Evolutionary conservation across 2,329 filamentous ascomycete species (phyloP).

Genomic region (Xylaria sp.): DNA sequence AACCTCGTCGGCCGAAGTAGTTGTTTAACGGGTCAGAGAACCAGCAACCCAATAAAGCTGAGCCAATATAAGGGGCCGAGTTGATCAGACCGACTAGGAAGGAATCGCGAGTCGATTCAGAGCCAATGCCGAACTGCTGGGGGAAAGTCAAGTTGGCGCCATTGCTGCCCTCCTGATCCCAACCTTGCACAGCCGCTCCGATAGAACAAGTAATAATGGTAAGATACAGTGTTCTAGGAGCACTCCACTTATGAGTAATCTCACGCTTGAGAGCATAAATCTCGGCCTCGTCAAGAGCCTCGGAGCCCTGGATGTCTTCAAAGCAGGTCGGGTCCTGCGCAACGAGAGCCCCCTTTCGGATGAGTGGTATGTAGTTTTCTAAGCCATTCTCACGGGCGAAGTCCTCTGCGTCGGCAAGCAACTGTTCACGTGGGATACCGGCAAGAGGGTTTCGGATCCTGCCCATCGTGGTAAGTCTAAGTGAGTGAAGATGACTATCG

Average conservation of each 20-base stretch:
- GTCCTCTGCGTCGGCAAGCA: conserved; percentile 64
- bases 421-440: conserved; percentile 60
- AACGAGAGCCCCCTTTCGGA: conserved; percentile 77
- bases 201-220: conserved; percentile 75
- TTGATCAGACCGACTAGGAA: conserved; percentile 68
- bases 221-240: conserved; percentile 70
- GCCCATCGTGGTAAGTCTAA: conserved; percentile 3
- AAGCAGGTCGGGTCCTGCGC: conserved; percentile 74
- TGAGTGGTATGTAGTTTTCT: conserved; percentile 63
- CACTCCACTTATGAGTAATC: conserved; percentile 73
- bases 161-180: conserved; percentile 73
- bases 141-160: conserved; percentile 72
- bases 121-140: conserved; percentile 61
- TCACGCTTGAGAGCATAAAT: conserved; percentile 70
- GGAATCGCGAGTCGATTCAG: conserved; percentile 34
- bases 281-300: conserved; percentile 69
- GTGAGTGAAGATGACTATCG: background rate
- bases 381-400: conserved; percentile 70
- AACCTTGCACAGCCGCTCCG: conserved; percentile 74
- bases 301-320: conserved; percentile 66
- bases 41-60: conserved; percentile 65
- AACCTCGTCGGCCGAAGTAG: conserved; percentile 66
- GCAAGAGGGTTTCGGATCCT: conserved; percentile 60
- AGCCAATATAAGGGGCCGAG: conserved; percentile 55
- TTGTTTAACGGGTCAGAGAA: conserved; percentile 69